These are phyloP conservation scores for Claviceps citrina DNA, from an alignment of 2,329 filamentous ascomycete genomes.

Conservation along the genomic window DNA sequence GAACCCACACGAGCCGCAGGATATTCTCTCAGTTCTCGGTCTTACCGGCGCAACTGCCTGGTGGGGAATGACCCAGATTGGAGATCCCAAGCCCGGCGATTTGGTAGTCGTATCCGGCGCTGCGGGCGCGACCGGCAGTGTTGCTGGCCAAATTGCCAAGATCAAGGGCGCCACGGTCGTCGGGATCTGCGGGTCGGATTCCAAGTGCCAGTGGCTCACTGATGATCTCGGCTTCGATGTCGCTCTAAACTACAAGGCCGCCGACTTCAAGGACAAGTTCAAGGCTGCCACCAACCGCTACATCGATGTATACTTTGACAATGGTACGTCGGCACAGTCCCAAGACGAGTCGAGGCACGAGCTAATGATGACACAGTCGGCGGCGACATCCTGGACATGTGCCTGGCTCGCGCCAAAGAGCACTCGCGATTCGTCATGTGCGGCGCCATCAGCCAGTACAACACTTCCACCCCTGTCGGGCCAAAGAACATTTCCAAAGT, in stretches of 20 bases:
- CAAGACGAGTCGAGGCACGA: not conserved
- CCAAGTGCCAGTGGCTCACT: slow-evolving; percentile 52
- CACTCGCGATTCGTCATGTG: slow-evolving; percentile 56
- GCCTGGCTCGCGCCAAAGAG: slow-evolving; percentile 45
- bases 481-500: slow-evolving; percentile 39
- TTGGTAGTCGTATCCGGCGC: slow-evolving; percentile 66
- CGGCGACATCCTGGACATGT: slow-evolving; percentile 53
- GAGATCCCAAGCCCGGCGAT: slow-evolving; percentile 51
- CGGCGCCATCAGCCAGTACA: slow-evolving; percentile 57
- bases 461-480: slow-evolving; percentile 38
- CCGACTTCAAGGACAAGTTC: slow-evolving; percentile 45
- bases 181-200: slow-evolving; percentile 49
- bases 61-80: slow-evolving; percentile 56
- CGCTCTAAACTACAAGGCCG: slow-evolving; percentile 54
- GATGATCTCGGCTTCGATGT: slow-evolving; percentile 51
- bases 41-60: slow-evolving; percentile 61
- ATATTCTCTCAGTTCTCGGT: slow-evolving; percentile 47
- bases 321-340: slow-evolving; percentile 22
- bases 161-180: slow-evolving; percentile 47
- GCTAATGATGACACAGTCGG: slow-evolving; percentile 30
- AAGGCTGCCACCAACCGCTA: slow-evolving; percentile 39
- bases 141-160: slow-evolving; percentile 67
- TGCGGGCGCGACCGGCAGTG: slow-evolving; percentile 61
- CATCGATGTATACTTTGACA: slow-evolving; percentile 61
- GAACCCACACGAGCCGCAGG: slow-evolving; percentile 27